Conservation (phyloP, 2,329 filamentous ascomycete species). For the Penicillium sp. region DNA sequence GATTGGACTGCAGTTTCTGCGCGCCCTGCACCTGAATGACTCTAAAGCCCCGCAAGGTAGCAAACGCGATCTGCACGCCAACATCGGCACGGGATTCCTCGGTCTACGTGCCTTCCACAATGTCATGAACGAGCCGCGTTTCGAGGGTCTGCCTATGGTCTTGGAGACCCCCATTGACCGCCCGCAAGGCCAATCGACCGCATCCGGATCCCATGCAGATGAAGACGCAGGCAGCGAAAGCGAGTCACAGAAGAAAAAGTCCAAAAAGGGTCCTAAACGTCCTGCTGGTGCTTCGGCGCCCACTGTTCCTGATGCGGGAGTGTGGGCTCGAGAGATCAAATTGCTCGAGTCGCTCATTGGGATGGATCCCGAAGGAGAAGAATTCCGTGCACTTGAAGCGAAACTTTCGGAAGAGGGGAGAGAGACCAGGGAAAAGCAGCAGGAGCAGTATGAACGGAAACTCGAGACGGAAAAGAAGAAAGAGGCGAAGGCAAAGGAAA, state of each 20-base stretch:
- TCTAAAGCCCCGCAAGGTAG: conserved; percentile 83
- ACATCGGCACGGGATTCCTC: conserved; percentile 91
- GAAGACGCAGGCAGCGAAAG: conserved; percentile 15
- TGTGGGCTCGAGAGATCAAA: conserved; percentile 95
- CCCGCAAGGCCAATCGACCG: background rate
- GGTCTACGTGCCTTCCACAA: conserved; percentile 86
- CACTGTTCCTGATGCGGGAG: conserved; percentile 65
- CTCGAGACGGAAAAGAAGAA: conserved; percentile 52
- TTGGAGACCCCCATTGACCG: conserved; percentile 91
- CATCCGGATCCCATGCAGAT: conserved; percentile 19
- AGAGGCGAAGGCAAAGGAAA: conserved; percentile 42
- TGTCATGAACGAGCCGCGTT: conserved; percentile 72
- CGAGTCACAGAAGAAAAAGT: conserved; percentile 17
- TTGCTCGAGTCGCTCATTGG: conserved; percentile 81
- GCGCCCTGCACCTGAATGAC: conserved; percentile 88
- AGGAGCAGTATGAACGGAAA: conserved; percentile 74
- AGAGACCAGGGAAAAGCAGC: conserved; percentile 65
- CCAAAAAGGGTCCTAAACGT: conserved; percentile 19
- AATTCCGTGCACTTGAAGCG: conserved; percentile 62
- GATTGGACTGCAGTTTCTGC: conserved; percentile 73
- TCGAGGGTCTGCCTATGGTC: conserved; percentile 79
- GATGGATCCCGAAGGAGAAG: conserved; percentile 68
- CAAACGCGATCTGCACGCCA: conserved; percentile 84
- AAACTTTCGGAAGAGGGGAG: conserved; percentile 63
- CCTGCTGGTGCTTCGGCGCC: conserved; percentile 20